phyloP scores from a whole-genome alignment of 139 green algal genomes.

The Pleodorina starrii region DNA sequence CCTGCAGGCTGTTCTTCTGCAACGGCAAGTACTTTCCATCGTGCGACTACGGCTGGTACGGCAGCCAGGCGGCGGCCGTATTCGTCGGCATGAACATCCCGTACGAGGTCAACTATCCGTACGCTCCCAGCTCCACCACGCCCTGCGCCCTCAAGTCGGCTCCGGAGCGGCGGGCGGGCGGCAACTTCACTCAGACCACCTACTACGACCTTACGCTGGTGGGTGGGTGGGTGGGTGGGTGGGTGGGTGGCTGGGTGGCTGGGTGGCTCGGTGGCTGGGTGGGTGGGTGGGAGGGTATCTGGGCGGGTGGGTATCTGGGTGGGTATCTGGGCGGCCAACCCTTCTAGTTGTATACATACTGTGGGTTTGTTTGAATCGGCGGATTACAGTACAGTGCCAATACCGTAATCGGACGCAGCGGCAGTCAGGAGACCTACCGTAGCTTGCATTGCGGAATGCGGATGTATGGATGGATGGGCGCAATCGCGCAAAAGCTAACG shows the following conservation, averaged over 20 bases:
- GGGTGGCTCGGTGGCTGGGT: not conserved
- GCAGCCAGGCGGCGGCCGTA: not conserved
- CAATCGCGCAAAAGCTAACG: not conserved
- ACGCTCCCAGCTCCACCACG: not conserved
- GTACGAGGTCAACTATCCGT: conserved; percentile 18
- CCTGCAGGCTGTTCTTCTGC: conserved; percentile 20
- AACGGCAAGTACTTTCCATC: not conserved
- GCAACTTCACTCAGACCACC: not conserved
- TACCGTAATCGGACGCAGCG: not conserved
- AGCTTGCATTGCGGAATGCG: not conserved
- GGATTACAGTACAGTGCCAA: not conserved
- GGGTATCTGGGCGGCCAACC: no score
- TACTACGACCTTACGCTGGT: not conserved
- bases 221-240: not conserved
- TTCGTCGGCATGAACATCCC: not conserved
- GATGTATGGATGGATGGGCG: not conserved
- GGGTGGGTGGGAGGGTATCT: not conserved
- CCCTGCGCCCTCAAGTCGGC: not conserved
- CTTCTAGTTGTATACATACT: not conserved
- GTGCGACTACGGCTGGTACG: not conserved
- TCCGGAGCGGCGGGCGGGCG: not conserved
- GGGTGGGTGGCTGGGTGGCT: not conserved
- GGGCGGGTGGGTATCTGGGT: not conserved
- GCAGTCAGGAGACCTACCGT: not conserved
- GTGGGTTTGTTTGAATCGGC: not conserved